Base-by-base conservation (phyloP, 306 rosid species). In the Senna tora region DNA sequence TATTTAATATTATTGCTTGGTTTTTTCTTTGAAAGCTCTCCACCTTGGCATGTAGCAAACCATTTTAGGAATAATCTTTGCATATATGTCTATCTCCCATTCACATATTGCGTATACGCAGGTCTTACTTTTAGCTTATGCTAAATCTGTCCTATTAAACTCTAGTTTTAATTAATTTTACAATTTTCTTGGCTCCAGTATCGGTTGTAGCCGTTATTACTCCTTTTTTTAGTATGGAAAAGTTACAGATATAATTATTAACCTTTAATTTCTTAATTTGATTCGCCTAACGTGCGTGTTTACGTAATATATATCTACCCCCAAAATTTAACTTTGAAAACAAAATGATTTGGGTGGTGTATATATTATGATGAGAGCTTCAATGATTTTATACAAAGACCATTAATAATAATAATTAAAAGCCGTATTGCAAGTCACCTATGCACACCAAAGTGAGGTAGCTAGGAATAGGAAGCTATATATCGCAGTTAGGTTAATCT, bases 341-440 rank as follows among this genome's bases (percentile, higher is more conserved):
- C n/a, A 32, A n/a, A 21, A 28, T 2, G 41, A 30, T 58, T 7
- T 15, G 22, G 4, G n/a, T 46, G 5, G 5, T 14, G 54, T n/a
- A 16, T 15, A 2, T 32, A 36, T 15, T 32, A 36, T 15, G 42
- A 57, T 7, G 42, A 30, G 6, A 28, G 33, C 6, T 43, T 14
- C 16, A 2, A 43, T 13, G 16, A 43, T 13, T n/a, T n/a, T 25
- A 25, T 43, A 43, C 52, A 0, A 22, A 21, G 33, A 0, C 6
- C 59, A 2, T 54, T 54, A 11, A 11, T 20, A 4, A 15, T 1
- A 73, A 61, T 33, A n/a, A n/a, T n/a, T n/a, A n/a, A n/a, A n/a
- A n/a, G 77, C 61, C 61, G 63, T 22, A 22, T 43, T 28, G 52
- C 38, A 49, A 63, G 55, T 36, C 21, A 38, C 42, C 15, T 11